Evolutionary conservation across 768 basidiomycete genomes (phyloP).

Genomic region (Kwoniella dendrophila): DNA sequence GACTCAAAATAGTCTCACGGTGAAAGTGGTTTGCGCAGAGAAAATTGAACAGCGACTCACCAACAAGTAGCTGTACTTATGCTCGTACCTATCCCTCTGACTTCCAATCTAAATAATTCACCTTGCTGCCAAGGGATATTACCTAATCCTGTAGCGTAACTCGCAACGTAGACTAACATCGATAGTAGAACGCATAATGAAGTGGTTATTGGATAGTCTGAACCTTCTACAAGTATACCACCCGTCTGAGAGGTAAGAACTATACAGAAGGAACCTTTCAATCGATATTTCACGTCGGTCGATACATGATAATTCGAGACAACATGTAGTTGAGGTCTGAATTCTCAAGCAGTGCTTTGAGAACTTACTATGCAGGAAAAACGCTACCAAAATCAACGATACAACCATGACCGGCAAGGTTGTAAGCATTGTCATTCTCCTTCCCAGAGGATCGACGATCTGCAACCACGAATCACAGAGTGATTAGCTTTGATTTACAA

Average conservation of each 20-base stretch:
- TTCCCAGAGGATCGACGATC: conserved; percentile 70
- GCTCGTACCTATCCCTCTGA: conserved; percentile 75
- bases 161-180: conserved; percentile 82
- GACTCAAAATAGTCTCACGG: neutral
- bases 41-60: conserved; percentile 46
- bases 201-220: conserved; percentile 66
- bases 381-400: conserved; percentile 66
- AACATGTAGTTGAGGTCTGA: neutral
- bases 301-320: no score
- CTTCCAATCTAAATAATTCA: conserved; percentile 77
- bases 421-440: conserved; percentile 70
- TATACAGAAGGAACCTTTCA: conserved; percentile 43
- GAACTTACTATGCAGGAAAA: conserved; percentile 68
- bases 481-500: neutral
- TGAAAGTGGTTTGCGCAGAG: neutral
- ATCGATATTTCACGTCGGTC: no score
- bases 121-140: conserved; percentile 88
- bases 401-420: conserved; percentile 74
- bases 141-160: conserved; percentile 76
- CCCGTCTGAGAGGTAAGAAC: conserved; percentile 67
- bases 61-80: conserved; percentile 77
- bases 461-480: conserved; percentile 53
- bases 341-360: neutral
- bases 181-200: conserved; percentile 70
- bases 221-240: conserved; percentile 65